phyloP scores from a whole-genome alignment of 1,284 basidiomycete species.

The Apiotrichum siamense region DNA sequence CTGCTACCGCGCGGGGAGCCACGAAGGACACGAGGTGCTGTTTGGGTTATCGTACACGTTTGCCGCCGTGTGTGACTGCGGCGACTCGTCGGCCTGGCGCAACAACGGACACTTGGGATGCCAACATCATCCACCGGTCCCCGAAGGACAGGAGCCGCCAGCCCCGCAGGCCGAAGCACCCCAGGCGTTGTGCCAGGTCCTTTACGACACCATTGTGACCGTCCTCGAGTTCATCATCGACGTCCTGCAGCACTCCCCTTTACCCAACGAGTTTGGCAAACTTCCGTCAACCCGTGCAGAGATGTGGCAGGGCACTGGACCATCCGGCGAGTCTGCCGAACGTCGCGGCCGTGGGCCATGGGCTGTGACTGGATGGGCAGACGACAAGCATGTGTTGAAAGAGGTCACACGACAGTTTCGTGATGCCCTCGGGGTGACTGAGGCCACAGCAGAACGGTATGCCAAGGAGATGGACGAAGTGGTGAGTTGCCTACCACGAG shows the following conservation, averaged over 20 bases:
- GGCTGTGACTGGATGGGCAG: constrained; percentile 88
- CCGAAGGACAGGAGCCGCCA: constrained; percentile 27
- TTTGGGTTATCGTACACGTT: constrained; percentile 87
- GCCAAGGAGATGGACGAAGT: constrained; percentile 59
- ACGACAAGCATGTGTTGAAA: constrained; percentile 92
- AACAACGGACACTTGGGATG: constrained; percentile 55
- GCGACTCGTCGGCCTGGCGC: constrained; percentile 80
- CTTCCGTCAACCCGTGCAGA: constrained; percentile 65
- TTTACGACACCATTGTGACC: constrained; percentile 67
- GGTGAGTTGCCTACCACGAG: constrained; percentile 17
- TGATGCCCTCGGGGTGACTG: constrained; percentile 57
- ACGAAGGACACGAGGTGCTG: constrained; percentile 77
- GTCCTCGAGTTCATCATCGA: constrained; percentile 79
- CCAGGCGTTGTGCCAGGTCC: constrained; percentile 61
- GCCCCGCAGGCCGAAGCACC: constrained; percentile 31
- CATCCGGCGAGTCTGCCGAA: constrained; percentile 29
- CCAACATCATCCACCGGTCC: constrained; percentile 57
- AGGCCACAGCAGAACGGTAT: constrained; percentile 52
- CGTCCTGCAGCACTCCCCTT: constrained; percentile 76
- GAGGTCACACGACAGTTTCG: constrained; percentile 77
- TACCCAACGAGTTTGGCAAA: constrained; percentile 55
- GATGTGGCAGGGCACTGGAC: constrained; percentile 19
- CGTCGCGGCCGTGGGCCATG: constrained; percentile 61
- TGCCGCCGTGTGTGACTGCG: constrained; percentile 87
- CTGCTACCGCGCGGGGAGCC: constrained; percentile 79